A percentile compares a stretch with the other conserved stretches of the same genome.
phyloP scores from a whole-genome alignment of 176 grass and related monocot genomes.

The Lolium multiflorum region DNA sequence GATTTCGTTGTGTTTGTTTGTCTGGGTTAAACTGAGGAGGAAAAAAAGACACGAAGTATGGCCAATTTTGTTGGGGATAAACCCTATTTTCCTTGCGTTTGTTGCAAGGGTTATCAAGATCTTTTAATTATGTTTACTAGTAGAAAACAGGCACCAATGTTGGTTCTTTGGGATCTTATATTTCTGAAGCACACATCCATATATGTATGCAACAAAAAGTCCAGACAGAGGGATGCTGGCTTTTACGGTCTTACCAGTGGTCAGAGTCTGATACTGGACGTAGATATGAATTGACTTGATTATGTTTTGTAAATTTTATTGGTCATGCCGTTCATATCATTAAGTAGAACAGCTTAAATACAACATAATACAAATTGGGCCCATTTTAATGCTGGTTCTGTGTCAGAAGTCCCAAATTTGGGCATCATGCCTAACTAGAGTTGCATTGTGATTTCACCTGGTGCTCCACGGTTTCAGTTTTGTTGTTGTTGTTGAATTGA shows the following conservation, averaged over 20 bases:
- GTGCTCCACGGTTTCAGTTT: too few relatives aligned
- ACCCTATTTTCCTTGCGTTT: not conserved
- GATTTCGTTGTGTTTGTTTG: not conserved
- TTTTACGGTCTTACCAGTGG: not conserved
- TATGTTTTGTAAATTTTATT: not conserved
- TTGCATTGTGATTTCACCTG: too few relatives aligned
- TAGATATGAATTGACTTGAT: not conserved
- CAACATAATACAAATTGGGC: not conserved
- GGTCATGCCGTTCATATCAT: not conserved
- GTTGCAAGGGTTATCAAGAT: not conserved
- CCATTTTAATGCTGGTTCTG: too few relatives aligned
- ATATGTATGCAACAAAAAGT: not conserved
- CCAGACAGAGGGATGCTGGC: not conserved
- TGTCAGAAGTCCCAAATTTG: too few relatives aligned
- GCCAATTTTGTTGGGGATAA: not conserved
- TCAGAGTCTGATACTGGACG: not conserved
- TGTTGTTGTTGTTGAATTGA: too few relatives aligned
- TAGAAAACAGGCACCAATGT: not conserved
- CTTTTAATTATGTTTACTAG: not conserved
- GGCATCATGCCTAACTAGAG: too few relatives aligned
- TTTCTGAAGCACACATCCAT: not conserved
- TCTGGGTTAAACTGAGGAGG: not conserved
- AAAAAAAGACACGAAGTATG: not conserved
- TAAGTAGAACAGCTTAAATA: not conserved
- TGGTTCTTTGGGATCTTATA: not conserved